These are phyloP conservation scores for Phytophthora podocarpi DNA, from an alignment of 352 stramenopile species.

Conservation along the genomic window DNA sequence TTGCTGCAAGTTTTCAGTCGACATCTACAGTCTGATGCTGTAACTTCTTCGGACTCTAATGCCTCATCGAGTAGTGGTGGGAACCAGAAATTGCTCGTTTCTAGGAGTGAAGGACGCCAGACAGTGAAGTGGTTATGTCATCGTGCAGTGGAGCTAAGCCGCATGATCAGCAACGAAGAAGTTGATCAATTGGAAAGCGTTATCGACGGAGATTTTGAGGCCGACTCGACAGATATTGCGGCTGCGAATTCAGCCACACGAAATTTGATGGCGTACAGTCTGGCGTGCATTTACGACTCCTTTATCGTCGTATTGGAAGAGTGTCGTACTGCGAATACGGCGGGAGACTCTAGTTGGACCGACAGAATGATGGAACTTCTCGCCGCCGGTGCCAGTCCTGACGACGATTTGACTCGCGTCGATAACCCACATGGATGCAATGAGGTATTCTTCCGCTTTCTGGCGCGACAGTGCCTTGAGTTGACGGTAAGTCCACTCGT, in stretches of 20 bases:
- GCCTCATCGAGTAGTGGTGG: constrained; percentile 14
- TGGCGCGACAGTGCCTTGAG: constrained; percentile 52
- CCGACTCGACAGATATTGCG: not conserved
- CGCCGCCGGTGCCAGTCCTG: constrained; percentile 25
- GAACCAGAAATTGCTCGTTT: constrained; percentile 33
- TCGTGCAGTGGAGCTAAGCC: constrained; percentile 33
- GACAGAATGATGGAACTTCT: constrained; percentile 44
- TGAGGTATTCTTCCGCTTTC: constrained; percentile 53
- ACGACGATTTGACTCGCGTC: constrained; percentile 18
- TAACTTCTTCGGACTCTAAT: constrained; percentile 12
- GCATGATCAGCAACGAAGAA: constrained; percentile 35
- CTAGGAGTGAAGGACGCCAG: constrained; percentile 46
- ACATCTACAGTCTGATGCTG: constrained; percentile 38
- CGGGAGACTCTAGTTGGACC: constrained; percentile 31
- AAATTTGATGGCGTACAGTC: constrained; percentile 31
- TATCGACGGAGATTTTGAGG: constrained; percentile 23
- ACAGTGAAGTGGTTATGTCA: constrained; percentile 59
- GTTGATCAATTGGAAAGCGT: constrained; percentile 29
- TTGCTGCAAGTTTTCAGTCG: constrained; percentile 51
- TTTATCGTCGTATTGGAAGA: constrained; percentile 47
- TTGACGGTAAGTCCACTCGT: constrained; percentile 41
- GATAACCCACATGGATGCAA: constrained; percentile 14
- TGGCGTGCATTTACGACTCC: constrained; percentile 47
- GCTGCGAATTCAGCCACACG: constrained; percentile 18
- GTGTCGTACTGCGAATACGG: constrained; percentile 25